A percentile compares a stretch with the other conserved stretches of the same genome.
Conservation (phyloP, 352 stramenopile species). For the Pythium folliculosum region DNA sequence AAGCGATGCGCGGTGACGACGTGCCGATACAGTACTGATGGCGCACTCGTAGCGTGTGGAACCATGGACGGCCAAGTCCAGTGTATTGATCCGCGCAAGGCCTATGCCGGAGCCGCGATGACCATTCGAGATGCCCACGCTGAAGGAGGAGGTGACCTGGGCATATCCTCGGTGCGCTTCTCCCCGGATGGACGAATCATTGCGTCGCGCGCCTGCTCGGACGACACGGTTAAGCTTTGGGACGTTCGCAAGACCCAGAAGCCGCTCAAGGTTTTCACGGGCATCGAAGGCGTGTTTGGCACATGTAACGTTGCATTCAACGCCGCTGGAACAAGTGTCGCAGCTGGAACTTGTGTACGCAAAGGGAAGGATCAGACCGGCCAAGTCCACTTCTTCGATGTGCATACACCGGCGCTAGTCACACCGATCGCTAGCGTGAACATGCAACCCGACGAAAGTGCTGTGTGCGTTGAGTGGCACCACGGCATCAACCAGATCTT, state of each 20-base stretch:
- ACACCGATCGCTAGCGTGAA: constrained; percentile 58
- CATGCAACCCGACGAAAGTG: constrained; percentile 82
- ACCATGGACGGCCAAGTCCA: constrained; percentile 83
- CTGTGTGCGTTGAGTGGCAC: constrained; percentile 85
- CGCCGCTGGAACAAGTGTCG: constrained; percentile 63
- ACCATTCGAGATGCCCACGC: constrained; percentile 73
- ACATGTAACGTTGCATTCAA: constrained; percentile 86
- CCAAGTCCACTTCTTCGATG: constrained; percentile 75
- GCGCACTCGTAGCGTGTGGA: constrained; percentile 55
- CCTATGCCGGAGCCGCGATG: constrained; percentile 62
- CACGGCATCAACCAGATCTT: constrained; percentile 83
- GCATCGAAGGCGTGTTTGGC: constrained; percentile 69
- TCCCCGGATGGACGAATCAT: constrained; percentile 63
- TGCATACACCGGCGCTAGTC: constrained; percentile 55
- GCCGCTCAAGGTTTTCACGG: constrained; percentile 60
- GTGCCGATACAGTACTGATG: constrained; percentile 70
- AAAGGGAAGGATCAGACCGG: constrained; percentile 56
- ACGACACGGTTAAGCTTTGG: constrained; percentile 85
- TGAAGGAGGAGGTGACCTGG: constrained; percentile 65
- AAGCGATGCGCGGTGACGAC: constrained; percentile 74
- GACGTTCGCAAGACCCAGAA: constrained; percentile 66
- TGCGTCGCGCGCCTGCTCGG: constrained; percentile 68
- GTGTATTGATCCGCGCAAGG: constrained; percentile 71
- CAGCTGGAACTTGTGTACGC: constrained; percentile 69
- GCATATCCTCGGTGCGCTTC: constrained; percentile 76